Conservation (phyloP, 2,329 filamentous ascomycete genomes). For the Ophiocordyceps camponoti-rufipedis region DNA sequence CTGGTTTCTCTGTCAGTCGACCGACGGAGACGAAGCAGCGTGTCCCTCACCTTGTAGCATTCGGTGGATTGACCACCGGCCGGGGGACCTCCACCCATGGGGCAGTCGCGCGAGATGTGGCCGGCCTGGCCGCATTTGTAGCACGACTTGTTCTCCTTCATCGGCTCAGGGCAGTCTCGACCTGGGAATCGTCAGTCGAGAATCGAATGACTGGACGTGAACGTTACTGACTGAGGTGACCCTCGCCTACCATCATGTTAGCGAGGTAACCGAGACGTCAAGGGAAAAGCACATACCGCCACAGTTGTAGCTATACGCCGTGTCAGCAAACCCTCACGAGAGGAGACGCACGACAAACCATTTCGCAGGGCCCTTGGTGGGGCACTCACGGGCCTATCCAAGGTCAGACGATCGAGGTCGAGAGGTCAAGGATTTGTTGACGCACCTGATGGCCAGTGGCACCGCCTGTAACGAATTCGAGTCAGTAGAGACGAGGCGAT, state of each 20-base stretch:
- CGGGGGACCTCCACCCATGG: constrained; percentile 29
- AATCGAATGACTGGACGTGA: not conserved
- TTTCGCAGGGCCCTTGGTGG: constrained; percentile 65
- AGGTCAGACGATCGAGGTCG: not conserved
- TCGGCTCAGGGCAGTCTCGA: constrained; percentile 78
- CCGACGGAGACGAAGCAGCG: not conserved
- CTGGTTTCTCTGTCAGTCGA: constrained; percentile 16
- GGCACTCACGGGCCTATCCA: constrained; percentile 61
- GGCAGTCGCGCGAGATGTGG: constrained; percentile 85
- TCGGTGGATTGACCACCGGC: constrained; percentile 38
- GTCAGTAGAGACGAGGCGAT: not conserved
- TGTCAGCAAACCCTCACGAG: not conserved
- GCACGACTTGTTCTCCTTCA: constrained; percentile 70
- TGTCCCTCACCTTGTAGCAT: constrained; percentile 61
- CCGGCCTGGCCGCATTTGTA: constrained; percentile 67
- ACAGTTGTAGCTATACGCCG: constrained; percentile 54
- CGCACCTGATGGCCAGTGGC: constrained; percentile 59
- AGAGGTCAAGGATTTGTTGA: constrained; percentile 3
- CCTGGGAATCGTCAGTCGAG: constrained; percentile 24
- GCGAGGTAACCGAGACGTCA: not conserved
- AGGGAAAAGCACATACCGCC: constrained; percentile 35
- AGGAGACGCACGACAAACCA: constrained; percentile 36
- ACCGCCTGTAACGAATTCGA: constrained; percentile 34
- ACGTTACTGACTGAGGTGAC: constrained; percentile 54
- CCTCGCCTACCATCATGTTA: constrained; percentile 26